These are phyloP conservation scores for Linnemannia elongata DNA, from an alignment of 192 early-diverging fungal species.

Conservation along the genomic window DNA sequence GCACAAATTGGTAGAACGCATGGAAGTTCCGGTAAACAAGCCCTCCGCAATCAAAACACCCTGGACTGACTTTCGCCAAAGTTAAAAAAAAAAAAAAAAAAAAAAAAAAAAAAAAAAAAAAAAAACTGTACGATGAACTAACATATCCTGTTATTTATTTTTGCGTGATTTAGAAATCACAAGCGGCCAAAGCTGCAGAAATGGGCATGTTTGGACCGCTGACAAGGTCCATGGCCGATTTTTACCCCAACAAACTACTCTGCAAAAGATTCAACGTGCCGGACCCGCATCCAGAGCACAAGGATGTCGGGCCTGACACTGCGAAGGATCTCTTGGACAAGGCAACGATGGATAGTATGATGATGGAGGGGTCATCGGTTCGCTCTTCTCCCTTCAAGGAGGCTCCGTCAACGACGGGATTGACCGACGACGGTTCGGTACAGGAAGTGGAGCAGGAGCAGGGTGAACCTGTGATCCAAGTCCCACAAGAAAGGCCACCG, in stretches of 20 bases:
- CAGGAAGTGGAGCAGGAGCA: conserved; percentile 18
- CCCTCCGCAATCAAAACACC: neutral
- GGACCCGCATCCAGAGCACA: conserved; percentile 78
- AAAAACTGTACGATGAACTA: neutral
- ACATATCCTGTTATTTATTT: neutral
- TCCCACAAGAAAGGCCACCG: conserved; percentile 68
- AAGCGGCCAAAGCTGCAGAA: conserved; percentile 64
- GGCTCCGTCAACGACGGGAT: conserved; percentile 27
- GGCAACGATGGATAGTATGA: conserved; percentile 53
- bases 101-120: no score
- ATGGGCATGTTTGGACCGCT: conserved; percentile 79
- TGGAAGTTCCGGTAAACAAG: conserved; percentile 40
- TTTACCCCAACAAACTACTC: conserved; percentile 75
- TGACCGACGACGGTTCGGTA: neutral
- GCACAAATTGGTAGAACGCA: conserved; percentile 13
- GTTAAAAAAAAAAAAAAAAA: no score
- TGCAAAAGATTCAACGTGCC: conserved; percentile 86
- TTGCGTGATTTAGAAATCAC: conserved; percentile 24
- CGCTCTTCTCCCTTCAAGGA: neutral
- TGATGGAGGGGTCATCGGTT: conserved; percentile 43
- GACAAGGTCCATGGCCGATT: conserved; percentile 69
- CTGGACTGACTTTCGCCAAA: neutral
- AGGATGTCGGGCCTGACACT: conserved; percentile 19
- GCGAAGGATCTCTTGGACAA: conserved; percentile 62
- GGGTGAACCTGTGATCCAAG: conserved; percentile 13